Percentiles rank a stretch among this genome's conserved stretches.
These are phyloP conservation scores for Physocladia obscura DNA, from an alignment of 192 early-diverging fungal species.

Conservation along the genomic window DNA sequence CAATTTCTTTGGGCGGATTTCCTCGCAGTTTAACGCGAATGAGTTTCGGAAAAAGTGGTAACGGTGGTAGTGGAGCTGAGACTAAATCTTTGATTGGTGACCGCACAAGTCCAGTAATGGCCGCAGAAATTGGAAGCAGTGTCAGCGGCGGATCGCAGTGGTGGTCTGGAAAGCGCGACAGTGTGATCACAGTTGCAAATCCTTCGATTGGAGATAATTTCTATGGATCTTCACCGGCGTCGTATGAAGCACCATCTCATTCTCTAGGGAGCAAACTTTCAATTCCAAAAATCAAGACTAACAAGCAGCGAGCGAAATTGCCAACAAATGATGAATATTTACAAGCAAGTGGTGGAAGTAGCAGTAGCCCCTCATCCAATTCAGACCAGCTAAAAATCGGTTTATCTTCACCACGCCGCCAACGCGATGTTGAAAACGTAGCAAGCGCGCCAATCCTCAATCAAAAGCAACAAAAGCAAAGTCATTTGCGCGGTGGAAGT, in stretches of 20 bases:
- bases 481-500: too few species aligned
- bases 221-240: not conserved
- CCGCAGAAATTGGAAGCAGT: not conserved
- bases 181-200: not conserved
- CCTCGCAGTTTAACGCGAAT: slow-evolving; percentile 8
- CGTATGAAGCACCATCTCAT: too few species aligned
- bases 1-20: not conserved
- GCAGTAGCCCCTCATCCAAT: too few species aligned
- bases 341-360: too few species aligned
- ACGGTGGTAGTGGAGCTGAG: not conserved
- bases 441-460: too few species aligned
- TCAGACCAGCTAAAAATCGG: too few species aligned
- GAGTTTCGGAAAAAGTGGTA: not conserved
- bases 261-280: not conserved
- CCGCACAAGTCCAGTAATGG: not conserved
- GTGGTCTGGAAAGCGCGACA: not conserved
- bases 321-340: too few species aligned
- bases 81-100: not conserved
- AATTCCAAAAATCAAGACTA: not conserved
- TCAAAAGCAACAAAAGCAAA: too few species aligned
- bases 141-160: not conserved
- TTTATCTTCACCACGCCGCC: too few species aligned
- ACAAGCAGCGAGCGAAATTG: too few species aligned
- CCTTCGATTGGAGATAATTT: not conserved
- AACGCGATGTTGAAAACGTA: too few species aligned